phyloP scores from a whole-genome alignment of 495 filamentous ascomycete genomes.

The Penicillium bovifimosum region DNA sequence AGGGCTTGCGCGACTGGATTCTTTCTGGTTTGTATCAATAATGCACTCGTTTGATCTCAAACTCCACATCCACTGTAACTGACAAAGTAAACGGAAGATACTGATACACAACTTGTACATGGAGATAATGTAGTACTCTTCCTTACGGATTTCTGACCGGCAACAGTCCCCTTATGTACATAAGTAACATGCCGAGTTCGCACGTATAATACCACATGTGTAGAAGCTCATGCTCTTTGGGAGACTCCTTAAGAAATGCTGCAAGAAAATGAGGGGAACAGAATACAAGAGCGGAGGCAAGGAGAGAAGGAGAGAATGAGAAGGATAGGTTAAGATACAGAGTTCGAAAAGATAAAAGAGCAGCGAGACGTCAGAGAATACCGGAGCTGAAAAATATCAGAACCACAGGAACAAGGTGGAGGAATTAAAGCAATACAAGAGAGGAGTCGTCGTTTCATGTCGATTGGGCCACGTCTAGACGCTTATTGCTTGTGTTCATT shows the following conservation, averaged over 20 bases:
- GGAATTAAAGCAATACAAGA: constrained; percentile 1
- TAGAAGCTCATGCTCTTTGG: neutral
- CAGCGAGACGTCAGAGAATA: neutral
- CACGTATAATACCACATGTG: neutral
- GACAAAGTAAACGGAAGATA: neutral
- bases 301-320: neutral
- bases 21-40: neutral
- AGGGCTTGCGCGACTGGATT: neutral
- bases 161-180: constrained; percentile 15
- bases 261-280: neutral
- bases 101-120: constrained; percentile 6
- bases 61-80: no score
- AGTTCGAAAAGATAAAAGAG: neutral
- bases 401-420: neutral
- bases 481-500: constrained; percentile 30
- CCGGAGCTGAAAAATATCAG: constrained; percentile 1
- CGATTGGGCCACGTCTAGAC: neutral
- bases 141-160: neutral
- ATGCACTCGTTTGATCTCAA: neutral
- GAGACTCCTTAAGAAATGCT: constrained; percentile 15
- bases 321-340: no score
- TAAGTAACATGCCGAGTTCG: constrained; percentile 6
- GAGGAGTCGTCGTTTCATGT: constrained; percentile 13
- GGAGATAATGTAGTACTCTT: neutral
- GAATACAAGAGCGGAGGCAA: constrained; percentile 2